Evolutionary conservation across 2,329 filamentous ascomycete species (phyloP), one percentile per base, ranked within the genome.

Genomic region (Neoarthrinium moseri): DNA sequence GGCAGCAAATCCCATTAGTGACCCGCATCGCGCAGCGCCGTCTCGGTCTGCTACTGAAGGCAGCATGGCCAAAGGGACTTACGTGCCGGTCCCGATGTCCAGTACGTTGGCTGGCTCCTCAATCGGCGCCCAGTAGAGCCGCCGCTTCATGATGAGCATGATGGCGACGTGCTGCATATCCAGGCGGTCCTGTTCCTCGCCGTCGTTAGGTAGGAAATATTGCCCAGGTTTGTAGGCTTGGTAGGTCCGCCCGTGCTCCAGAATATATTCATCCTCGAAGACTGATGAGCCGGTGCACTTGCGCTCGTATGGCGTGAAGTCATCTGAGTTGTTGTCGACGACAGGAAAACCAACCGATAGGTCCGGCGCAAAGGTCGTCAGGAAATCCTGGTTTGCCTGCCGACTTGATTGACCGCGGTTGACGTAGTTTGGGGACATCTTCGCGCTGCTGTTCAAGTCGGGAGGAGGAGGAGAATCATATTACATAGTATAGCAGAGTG

Each of bases 81-180:
- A 40, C 41, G 41, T 44, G 4, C 41, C 41, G 22, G 41, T 44
- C 12, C 12, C 41, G 17, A 44, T 23, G 21, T 44, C 32, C 13
- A 44, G 20, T 12, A 44, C 41, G 15, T 29, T 35, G 8, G 32
- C 17, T n/a, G 30, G 13, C 11, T 6, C 20, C 5, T 11, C 8
- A 8, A 44, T n/a, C 7, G 41, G 41, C 17, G 33, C 43, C 43
- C 43, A 45, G 4, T 33, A 20, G 8, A 45, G 34, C 34, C 12
- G 29, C 6, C 23, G 15, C 12, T 29, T 26, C 7, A 45, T 8
- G 8, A 45, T n/a, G 8, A 29, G 24, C 4, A 12, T 18, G 12
- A 39, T 30, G 7, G 21, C 43, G 15, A 34, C 43, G 24, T 45
- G 43, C 15, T 45, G 43, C 12, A 45, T 29, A 34, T 45, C 43